Conservation (phyloP, 306 rosid genomes). For the Pachyrhizus erosus region DNA sequence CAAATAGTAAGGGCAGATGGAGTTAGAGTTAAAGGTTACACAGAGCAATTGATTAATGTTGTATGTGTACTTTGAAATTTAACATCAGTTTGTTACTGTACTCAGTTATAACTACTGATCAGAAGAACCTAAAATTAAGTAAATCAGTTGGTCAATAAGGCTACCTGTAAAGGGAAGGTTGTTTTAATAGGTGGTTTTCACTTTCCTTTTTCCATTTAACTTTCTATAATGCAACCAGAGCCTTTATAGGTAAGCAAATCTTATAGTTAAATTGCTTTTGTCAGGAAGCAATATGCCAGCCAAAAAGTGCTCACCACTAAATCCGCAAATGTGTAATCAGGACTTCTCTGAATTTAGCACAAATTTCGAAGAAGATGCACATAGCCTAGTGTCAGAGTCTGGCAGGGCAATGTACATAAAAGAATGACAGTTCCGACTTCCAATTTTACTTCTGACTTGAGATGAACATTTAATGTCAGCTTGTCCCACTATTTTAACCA, state of each 20-base stretch:
- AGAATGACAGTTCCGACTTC: not conserved
- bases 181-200: constrained; percentile 22
- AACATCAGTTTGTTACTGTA: not conserved
- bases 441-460: not conserved
- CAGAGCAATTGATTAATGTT: no score
- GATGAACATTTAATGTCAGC: not conserved
- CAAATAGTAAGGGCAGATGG: constrained; percentile 13
- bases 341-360: constrained; percentile 25
- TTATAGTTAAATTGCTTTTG: constrained; percentile 13
- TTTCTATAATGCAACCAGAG: constrained; percentile 34
- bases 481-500: constrained; percentile 8
- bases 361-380: constrained; percentile 1
- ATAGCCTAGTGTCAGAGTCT: not conserved
- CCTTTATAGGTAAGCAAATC: constrained; percentile 18
- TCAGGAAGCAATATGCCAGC: constrained; percentile 19
- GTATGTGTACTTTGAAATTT: no score
- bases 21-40: constrained; percentile 7
- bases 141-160: not conserved
- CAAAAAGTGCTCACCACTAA: constrained; percentile 19
- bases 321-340: constrained; percentile 22
- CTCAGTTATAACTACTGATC: constrained; percentile 7
- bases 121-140: constrained; percentile 34
- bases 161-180: constrained; percentile 4
- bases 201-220: constrained; percentile 10
- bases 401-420: not conserved